These are phyloP conservation scores for Dictyophora rubrovolvata DNA, from an alignment of 768 basidiomycete species.

Conservation along the genomic window DNA sequence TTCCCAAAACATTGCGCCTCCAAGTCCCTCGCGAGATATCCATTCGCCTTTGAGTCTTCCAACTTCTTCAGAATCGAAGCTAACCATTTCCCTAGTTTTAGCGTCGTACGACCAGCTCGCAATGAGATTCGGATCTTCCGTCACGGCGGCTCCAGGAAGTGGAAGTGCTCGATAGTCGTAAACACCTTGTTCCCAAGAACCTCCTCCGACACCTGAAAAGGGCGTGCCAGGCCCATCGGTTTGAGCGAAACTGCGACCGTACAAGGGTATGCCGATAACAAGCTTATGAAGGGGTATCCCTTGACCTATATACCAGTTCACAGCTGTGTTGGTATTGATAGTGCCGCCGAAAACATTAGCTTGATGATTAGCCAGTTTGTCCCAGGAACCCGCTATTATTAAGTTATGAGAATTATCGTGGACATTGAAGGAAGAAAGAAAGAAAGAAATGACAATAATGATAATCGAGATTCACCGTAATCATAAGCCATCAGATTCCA, in stretches of 20 bases:
- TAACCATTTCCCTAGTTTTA: constrained; percentile 65
- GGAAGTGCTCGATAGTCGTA: constrained; percentile 93
- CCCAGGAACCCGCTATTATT: constrained; percentile 34
- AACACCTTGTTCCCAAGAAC: constrained; percentile 85
- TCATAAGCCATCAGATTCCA: constrained; percentile 98
- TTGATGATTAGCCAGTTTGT: constrained; percentile 46
- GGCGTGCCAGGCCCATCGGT: constrained; percentile 73
- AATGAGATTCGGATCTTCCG: constrained; percentile 52
- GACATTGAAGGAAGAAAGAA: background rate
- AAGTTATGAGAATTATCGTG: background rate
- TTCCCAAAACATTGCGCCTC: constrained; percentile 95
- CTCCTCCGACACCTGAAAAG: constrained; percentile 75
- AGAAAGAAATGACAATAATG: no score
- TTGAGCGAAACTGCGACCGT: constrained; percentile 83
- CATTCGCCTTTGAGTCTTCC: constrained; percentile 70
- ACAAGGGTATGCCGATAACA: constrained; percentile 85
- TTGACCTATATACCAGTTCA: constrained; percentile 57
- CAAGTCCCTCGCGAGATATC: constrained; percentile 65
- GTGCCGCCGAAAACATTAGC: constrained; percentile 70
- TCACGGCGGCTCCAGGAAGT: constrained; percentile 53
- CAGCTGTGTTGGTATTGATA: constrained; percentile 51
- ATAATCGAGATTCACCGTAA: constrained; percentile 19
- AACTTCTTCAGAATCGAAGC: constrained; percentile 65
- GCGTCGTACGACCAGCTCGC: constrained; percentile 85
- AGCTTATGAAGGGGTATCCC: constrained; percentile 76